phyloP scores from a whole-genome alignment of 208 protist genomes.

The Acanthamoeba comandoni region DNA sequence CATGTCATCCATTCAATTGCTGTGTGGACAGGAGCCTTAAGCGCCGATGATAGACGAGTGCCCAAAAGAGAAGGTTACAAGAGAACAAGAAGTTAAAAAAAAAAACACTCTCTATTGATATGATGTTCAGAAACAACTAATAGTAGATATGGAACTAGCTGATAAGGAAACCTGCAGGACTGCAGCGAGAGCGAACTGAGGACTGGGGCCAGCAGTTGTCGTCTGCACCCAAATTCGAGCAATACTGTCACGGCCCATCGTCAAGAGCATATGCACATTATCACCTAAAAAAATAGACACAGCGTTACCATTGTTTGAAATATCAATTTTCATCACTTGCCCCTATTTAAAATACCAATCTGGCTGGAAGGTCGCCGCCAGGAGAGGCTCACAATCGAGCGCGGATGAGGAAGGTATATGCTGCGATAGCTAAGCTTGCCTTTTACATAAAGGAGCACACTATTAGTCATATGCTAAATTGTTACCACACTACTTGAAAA shows the following conservation, averaged over 20 bases:
- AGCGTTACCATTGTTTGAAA: too few relatives aligned
- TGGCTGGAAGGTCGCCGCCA: slow-evolving; percentile 1
- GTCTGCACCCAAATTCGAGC: slow-evolving; percentile 45
- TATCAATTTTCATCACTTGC: too few relatives aligned
- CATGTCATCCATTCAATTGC: too few relatives aligned
- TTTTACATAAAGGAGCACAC: neutral
- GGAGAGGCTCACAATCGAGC: slow-evolving; percentile 27
- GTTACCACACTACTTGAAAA: neutral
- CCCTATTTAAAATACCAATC: too few relatives aligned
- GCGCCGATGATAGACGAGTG: too few relatives aligned
- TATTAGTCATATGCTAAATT: neutral
- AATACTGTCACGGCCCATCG: slow-evolving; percentile 39
- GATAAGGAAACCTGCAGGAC: slow-evolving; percentile 7
- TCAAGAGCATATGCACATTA: slow-evolving; percentile 35
- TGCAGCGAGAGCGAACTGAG: slow-evolving; percentile 11
- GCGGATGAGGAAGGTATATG: slow-evolving; percentile 48
- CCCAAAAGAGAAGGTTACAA: too few relatives aligned
- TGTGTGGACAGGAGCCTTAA: too few relatives aligned
- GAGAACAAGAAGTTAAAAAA: too few relatives aligned
- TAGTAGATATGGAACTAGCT: too few relatives aligned
- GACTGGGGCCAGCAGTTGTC: neutral
- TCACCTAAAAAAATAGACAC: too few relatives aligned
- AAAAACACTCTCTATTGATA: too few relatives aligned
- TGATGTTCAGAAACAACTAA: too few relatives aligned
- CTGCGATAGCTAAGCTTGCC: neutral